These are phyloP conservation scores for Mycena citricolor DNA, from an alignment of 1,284 basidiomycete genomes.

Conservation along the genomic window DNA sequence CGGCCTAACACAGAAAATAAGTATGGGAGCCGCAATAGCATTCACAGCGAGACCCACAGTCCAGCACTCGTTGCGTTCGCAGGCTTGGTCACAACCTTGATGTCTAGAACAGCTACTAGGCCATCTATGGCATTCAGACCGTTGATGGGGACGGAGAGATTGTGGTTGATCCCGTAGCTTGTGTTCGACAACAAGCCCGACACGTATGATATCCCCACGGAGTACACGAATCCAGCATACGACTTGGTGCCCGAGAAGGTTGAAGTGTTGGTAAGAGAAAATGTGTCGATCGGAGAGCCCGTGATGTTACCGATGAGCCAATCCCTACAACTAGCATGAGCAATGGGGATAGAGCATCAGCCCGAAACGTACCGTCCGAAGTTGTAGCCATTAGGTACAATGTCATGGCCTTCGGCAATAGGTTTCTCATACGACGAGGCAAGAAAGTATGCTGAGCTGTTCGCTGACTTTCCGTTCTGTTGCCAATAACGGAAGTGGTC, in stretches of 20 bases:
- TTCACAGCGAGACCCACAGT: too few relatives aligned
- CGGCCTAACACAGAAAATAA: too few relatives aligned
- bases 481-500: conserved; percentile 91
- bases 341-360: not conserved
- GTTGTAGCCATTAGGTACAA: conserved; percentile 48
- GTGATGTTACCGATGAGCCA: conserved; percentile 83
- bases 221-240: conserved; percentile 65
- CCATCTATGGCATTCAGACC: conserved; percentile 78
- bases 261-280: conserved; percentile 55
- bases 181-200: conserved; percentile 69
- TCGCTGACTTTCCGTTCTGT: conserved; percentile 64
- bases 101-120: conserved; percentile 78
- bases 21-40: too few relatives aligned
- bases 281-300: conserved; percentile 50
- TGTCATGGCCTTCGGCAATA: conserved; percentile 48
- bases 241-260: conserved; percentile 54
- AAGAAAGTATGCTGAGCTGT: conserved; percentile 83
- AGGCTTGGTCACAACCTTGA: conserved; percentile 60
- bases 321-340: conserved; percentile 49
- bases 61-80: conserved; percentile 14
- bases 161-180: conserved; percentile 79
- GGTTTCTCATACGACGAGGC: conserved; percentile 77
- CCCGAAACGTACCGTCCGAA: conserved; percentile 39
- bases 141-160: conserved; percentile 55
- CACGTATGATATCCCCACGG: conserved; percentile 65